A percentile compares a stretch with the other conserved stretches of the same genome.
Conservation (phyloP, 2,329 filamentous ascomycete genomes). For the Venturia nashicola region DNA sequence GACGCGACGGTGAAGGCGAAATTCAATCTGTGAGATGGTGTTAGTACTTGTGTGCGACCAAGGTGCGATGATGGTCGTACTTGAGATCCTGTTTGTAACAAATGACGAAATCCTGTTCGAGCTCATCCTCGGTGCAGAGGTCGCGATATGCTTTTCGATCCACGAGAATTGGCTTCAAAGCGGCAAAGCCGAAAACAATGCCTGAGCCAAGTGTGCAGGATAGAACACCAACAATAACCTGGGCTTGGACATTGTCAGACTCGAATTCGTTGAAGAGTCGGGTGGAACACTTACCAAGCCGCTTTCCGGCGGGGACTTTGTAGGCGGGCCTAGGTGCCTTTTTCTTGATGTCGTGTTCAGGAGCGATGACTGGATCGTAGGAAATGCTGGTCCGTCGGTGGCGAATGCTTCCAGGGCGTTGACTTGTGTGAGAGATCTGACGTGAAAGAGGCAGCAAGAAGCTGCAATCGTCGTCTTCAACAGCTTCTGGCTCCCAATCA, state of each 20-base stretch:
- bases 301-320: conserved; percentile 13
- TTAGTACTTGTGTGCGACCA: not conserved
- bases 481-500: conserved; percentile 27
- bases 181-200: conserved; percentile 29
- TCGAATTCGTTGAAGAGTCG: conserved; percentile 10
- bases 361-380: conserved; percentile 26
- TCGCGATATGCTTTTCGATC: conserved; percentile 25
- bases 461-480: conserved; percentile 21
- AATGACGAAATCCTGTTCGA: conserved; percentile 21
- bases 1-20: conserved; percentile 18
- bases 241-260: conserved; percentile 17
- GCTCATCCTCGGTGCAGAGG: conserved; percentile 23
- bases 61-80: not conserved
- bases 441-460: conserved; percentile 24
- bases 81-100: conserved; percentile 26
- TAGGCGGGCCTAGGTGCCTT: not conserved
- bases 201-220: conserved; percentile 27
- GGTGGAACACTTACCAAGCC: conserved; percentile 18
- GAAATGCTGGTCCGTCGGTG: conserved; percentile 20
- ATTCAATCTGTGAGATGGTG: conserved; percentile 5
- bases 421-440: conserved; percentile 13
- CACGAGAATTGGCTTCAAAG: conserved; percentile 27
- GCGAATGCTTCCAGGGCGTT: conserved; percentile 10
- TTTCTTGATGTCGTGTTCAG: conserved; percentile 1
- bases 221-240: conserved; percentile 23